Evolutionary conservation across 192 early-diverging fungal species (phyloP).

Genomic region (Coemansia sp.): DNA sequence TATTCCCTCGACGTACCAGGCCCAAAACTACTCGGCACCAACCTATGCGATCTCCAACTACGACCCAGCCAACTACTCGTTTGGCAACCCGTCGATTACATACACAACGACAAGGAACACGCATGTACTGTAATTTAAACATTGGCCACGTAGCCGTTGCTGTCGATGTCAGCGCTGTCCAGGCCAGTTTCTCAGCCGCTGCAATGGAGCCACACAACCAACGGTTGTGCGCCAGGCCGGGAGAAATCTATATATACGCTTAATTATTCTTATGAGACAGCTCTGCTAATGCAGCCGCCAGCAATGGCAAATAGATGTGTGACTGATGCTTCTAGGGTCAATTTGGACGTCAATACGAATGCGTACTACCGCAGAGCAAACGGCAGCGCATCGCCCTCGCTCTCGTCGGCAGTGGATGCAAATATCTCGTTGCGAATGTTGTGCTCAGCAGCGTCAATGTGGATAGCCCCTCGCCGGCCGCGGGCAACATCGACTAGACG

Average conservation of each 20-base stretch:
- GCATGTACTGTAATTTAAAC: background rate
- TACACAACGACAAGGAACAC: constrained; percentile 7
- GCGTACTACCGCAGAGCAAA: background rate
- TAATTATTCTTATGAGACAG: too few species aligned
- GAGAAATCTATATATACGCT: too few species aligned
- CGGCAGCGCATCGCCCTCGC: constrained; percentile 24
- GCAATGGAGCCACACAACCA: background rate
- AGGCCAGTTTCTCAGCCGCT: background rate
- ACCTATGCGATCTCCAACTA: background rate
- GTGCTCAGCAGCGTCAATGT: constrained; percentile 39
- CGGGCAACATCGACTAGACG: constrained; percentile 8
- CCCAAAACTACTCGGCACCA: background rate
- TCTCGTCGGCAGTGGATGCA: constrained; percentile 17
- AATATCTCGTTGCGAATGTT: constrained; percentile 41
- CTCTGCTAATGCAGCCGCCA: too few species aligned
- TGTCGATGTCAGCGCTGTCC: too few species aligned
- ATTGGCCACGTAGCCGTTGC: too few species aligned
- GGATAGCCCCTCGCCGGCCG: constrained; percentile 31
- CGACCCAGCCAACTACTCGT: constrained; percentile 3
- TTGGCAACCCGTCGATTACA: constrained; percentile 6
- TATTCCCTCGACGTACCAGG: background rate
- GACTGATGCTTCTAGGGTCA: too few species aligned
- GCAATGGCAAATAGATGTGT: too few species aligned
- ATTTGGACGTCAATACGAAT: background rate
- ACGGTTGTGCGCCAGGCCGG: too few species aligned